Evolutionary conservation across 495 filamentous ascomycete genomes (phyloP), one percentile per base, ranked within the genome.

Genomic region (Penicillium turbatum): DNA sequence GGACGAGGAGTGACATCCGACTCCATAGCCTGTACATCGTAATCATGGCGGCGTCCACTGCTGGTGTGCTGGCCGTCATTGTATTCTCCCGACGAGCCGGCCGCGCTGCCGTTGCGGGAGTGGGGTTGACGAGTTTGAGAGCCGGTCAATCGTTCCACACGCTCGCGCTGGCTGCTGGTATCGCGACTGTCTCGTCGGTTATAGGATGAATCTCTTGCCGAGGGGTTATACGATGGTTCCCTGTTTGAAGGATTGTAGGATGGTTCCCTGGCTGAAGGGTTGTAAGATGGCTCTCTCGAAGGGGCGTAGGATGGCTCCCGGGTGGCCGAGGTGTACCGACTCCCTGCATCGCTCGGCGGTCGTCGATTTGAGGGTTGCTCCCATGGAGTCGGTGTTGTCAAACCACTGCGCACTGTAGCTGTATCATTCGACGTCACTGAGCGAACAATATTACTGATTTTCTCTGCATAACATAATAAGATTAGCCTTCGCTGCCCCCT

Each of bases 11-110:
- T 83, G 24, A 95, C 72, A 38, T 85, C 89, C 1, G 88, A 88
- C 70, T 97, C 92, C 90, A 96, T 95, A 11, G 92, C 89, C 62
- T 97, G 92, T 21, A 96, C 82, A 67, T 98, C 93, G 64, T 96
- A 97, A 61, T 97, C 93, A 63, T 97, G 92, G 47, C 90, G 83
- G 55, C 92, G 68, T 17, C 74, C 76, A 31, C 63, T 73, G 48
- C 58, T 72, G 9, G 62, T 63, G 31, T 72, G 70, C 15, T 72
- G 70, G 10, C 82, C 79, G 21, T 92, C 89, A 37, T 83, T 80
- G 62, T 92, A 95, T 19, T 90, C 88, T 49, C 74, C 83, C 17
- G 86, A 88, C 8, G 85, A 88, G 21, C 87, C 84, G 39, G 86
- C 81, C 9, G 83, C 85, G 10, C 92, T 91, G 43, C 83, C 83